phyloP scores from a whole-genome alignment of 2,329 filamentous ascomycete species.

The Zymoseptoria crescenta region DNA sequence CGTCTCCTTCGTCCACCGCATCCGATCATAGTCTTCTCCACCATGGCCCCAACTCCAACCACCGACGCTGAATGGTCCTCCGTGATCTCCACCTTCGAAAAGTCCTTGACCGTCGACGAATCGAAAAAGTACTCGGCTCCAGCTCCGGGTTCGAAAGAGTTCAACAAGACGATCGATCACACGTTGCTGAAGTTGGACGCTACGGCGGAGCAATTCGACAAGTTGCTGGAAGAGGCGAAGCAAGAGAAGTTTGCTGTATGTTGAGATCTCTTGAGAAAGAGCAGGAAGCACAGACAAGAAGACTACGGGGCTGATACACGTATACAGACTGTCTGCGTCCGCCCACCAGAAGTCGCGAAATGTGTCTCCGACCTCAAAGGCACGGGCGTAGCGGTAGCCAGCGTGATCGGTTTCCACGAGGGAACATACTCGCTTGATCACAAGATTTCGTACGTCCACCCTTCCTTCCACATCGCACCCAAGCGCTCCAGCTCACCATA shows the following conservation, averaged over 20 bases:
- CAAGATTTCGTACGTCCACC: constrained; percentile 36
- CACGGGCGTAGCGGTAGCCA: constrained; percentile 45
- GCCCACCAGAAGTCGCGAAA: constrained; percentile 44
- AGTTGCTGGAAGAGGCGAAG: constrained; percentile 48
- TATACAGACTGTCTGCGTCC: constrained; percentile 49
- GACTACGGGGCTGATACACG: constrained; percentile 10
- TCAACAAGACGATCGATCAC: constrained; percentile 38
- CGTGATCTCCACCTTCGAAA: background rate
- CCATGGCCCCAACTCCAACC: background rate
- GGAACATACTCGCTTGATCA: constrained; percentile 46
- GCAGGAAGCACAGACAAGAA: background rate
- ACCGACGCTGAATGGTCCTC: background rate
- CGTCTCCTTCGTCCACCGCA: background rate
- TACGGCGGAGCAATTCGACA: constrained; percentile 43
- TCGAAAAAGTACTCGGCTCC: background rate
- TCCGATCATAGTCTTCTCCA: background rate
- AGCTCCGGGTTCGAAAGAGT: constrained; percentile 3
- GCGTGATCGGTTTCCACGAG: constrained; percentile 54
- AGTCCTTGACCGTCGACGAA: background rate
- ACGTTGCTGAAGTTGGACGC: constrained; percentile 44
- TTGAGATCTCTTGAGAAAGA: background rate
- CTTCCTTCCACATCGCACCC: background rate
- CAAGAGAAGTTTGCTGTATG: constrained; percentile 39
- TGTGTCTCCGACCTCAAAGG: constrained; percentile 43
- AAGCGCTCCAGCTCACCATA: background rate